These are phyloP conservation scores for Hsuehochloa calcarea DNA, from an alignment of 176 grass and related monocot species.

Conservation along the genomic window DNA sequence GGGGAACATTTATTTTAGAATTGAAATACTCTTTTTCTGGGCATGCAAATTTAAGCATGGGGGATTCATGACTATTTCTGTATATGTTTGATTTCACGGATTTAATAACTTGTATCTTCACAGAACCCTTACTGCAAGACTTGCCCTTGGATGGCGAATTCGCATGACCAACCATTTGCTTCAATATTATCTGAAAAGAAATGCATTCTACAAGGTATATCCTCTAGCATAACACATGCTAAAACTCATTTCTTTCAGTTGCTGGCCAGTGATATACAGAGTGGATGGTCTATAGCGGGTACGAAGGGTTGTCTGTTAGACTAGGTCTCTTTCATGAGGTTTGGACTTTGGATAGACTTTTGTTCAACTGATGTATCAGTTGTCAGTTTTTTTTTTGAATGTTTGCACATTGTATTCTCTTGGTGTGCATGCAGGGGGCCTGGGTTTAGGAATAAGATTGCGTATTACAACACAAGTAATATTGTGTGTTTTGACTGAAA, in stretches of 20 bases:
- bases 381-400: not conserved
- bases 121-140: constrained; percentile 83
- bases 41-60: constrained; percentile 21
- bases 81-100: constrained; percentile 26
- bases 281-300: not conserved
- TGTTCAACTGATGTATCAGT: constrained; percentile 15
- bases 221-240: not conserved
- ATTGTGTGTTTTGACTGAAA: constrained; percentile 14
- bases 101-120: constrained; percentile 35
- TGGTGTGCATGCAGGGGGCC: not conserved
- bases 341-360: constrained; percentile 10
- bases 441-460: constrained; percentile 24
- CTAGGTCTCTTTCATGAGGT: constrained; percentile 6
- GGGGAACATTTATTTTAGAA: constrained; percentile 4
- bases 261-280: not conserved
- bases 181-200: constrained; percentile 83
- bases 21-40: constrained; percentile 4
- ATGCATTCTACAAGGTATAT: constrained; percentile 98
- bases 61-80: not conserved
- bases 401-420: not conserved
- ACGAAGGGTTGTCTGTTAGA: not conserved
- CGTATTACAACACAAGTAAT: constrained; percentile 1
- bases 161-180: constrained; percentile 88
- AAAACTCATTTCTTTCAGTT: constrained; percentile 8
- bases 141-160: constrained; percentile 98